Conservation (phyloP, 2,329 filamentous ascomycete species). For the Calonectria montana region DNA sequence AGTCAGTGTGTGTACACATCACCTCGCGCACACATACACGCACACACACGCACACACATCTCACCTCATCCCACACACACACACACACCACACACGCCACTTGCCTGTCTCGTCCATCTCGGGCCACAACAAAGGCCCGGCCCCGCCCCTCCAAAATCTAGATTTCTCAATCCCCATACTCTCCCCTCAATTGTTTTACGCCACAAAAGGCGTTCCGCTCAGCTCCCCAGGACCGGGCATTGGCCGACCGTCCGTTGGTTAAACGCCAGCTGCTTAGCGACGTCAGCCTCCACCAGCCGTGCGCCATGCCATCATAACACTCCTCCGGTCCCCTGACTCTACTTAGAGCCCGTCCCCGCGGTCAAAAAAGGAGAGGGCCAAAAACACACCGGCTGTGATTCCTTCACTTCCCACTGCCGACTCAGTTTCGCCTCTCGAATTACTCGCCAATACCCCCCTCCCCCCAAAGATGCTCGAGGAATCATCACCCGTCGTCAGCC, state of each 20-base stretch:
- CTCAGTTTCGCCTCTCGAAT: background rate
- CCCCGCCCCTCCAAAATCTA: background rate
- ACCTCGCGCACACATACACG: too few relatives aligned
- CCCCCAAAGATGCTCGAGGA: background rate
- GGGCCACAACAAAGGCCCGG: background rate
- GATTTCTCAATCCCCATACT: background rate
- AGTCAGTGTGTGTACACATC: too few relatives aligned
- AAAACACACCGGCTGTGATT: background rate
- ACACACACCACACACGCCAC: background rate
- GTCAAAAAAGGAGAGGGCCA: background rate
- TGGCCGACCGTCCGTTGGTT: background rate
- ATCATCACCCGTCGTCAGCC: background rate
- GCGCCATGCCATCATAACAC: conserved; percentile 14
- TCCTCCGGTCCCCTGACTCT: background rate
- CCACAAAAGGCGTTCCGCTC: conserved; percentile 11
- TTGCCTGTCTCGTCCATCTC: background rate
- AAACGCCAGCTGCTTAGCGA: background rate
- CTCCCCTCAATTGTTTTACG: background rate
- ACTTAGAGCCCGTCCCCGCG: background rate
- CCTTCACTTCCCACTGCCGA: background rate
- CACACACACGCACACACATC: background rate
- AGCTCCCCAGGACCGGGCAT: background rate
- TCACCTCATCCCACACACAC: background rate
- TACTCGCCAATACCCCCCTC: background rate
- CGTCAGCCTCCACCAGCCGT: conserved; percentile 15